Evolutionary conservation across 169 alveolate species (phyloP).

Genomic region (Plasmodium gaboni): DNA sequence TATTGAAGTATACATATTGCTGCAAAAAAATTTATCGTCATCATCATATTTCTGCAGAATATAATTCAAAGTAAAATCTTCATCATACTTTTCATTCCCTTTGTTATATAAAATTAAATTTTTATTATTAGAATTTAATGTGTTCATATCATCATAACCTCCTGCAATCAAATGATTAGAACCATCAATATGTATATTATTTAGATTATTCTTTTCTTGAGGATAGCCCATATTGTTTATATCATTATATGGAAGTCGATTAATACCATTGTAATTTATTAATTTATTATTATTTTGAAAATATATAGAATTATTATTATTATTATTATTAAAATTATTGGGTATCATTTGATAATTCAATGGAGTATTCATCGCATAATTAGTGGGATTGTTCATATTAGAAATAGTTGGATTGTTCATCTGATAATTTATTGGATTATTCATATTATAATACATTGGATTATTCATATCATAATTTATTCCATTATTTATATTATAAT

Average conservation of each 20-base stretch:
- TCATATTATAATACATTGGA: background rate
- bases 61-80: constrained; percentile 64
- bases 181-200: background rate
- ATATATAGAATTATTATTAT: too few relatives aligned
- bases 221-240: too few relatives aligned
- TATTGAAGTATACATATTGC: constrained; percentile 5
- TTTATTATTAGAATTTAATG: constrained; percentile 10
- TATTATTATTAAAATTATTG: too few relatives aligned
- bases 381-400: constrained; percentile 2
- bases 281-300: too few relatives aligned
- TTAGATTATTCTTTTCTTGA: background rate
- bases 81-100: constrained; percentile 27
- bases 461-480: background rate
- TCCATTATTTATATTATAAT: background rate
- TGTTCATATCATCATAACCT: background rate
- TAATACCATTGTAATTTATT: too few relatives aligned
- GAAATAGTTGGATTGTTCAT: background rate
- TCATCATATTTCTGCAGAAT: constrained; percentile 62
- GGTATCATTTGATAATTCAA: background rate
- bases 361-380: constrained; percentile 1
- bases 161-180: background rate
- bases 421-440: constrained; percentile 13
- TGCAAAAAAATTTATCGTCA: constrained; percentile 60
- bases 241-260: too few relatives aligned
- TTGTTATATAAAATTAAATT: constrained; percentile 57